Conservation (phyloP, 768 basidiomycete species). For the Terana coerulea region DNA sequence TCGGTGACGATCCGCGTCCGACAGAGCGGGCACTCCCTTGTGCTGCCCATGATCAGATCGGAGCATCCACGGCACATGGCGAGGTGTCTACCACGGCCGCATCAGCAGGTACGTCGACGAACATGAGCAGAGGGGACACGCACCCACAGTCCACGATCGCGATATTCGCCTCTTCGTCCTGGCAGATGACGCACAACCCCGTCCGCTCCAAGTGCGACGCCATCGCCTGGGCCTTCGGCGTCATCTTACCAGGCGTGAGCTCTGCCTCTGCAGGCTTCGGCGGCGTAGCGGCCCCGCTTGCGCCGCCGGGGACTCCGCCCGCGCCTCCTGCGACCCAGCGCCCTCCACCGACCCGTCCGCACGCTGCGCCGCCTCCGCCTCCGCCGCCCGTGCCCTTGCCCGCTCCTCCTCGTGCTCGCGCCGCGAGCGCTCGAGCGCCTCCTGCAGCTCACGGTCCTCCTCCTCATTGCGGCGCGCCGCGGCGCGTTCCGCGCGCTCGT, state of each 20-base stretch:
- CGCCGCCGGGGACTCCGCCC: not conserved
- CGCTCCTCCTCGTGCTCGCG: slow-evolving; percentile 17
- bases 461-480: slow-evolving; percentile 22
- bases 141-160: slow-evolving; percentile 95
- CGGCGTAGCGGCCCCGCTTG: not conserved
- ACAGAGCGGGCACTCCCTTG: slow-evolving; percentile 88
- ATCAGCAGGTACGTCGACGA: not conserved
- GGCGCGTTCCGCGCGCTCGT: slow-evolving; percentile 26
- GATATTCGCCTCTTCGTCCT: slow-evolving; percentile 92
- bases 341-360: not conserved
- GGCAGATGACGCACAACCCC: slow-evolving; percentile 88
- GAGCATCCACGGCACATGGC: slow-evolving; percentile 77
- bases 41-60: slow-evolving; percentile 72
- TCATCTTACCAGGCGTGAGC: slow-evolving; percentile 21
- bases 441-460: slow-evolving; percentile 20
- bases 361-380: not conserved
- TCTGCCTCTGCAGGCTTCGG: slow-evolving; percentile 14
- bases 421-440: slow-evolving; percentile 19
- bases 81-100: slow-evolving; percentile 53
- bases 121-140: slow-evolving; percentile 24
- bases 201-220: slow-evolving; percentile 52
- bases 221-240: slow-evolving; percentile 37
- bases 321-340: no score
- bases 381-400: no score
- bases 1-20: slow-evolving; percentile 86